Evolutionary conservation across 441 rosid genomes (phyloP).

Genomic region (Theobroma grandiflorum): DNA sequence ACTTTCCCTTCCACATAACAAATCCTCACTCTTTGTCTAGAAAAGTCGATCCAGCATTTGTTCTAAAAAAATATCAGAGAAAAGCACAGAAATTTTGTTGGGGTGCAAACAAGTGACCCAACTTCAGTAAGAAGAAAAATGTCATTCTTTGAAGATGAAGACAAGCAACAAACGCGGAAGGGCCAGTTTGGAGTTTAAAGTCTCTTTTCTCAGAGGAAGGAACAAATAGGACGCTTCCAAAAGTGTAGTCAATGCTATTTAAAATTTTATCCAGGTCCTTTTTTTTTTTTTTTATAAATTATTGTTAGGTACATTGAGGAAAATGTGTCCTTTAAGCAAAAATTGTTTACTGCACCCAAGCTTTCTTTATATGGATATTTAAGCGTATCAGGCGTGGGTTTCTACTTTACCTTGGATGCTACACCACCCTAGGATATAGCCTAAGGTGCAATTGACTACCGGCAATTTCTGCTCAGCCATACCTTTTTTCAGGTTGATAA

Average conservation of each 20-base stretch:
- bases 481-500: slow-evolving; percentile 33
- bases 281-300: neutral
- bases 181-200: slow-evolving; percentile 3
- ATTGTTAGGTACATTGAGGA: slow-evolving; percentile 15
- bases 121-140: neutral
- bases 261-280: neutral
- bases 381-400: neutral
- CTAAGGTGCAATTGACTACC: slow-evolving; percentile 22
- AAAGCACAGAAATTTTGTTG: neutral
- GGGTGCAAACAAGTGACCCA: neutral
- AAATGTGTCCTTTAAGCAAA: slow-evolving; percentile 17
- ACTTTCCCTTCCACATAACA: neutral
- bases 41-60: slow-evolving; percentile 19
- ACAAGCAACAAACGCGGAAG: neutral
- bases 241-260: neutral
- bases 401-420: slow-evolving; percentile 45
- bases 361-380: slow-evolving; percentile 3
- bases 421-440: slow-evolving; percentile 19
- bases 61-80: neutral
- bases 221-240: slow-evolving; percentile 21
- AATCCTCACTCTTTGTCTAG: neutral
- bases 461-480: slow-evolving; percentile 32
- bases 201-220: neutral
- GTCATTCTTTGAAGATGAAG: neutral
- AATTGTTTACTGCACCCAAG: neutral